phyloP scores from a whole-genome alignment of 108 stramenopile genomes.

The Fistulifera pelliculosa region DNA sequence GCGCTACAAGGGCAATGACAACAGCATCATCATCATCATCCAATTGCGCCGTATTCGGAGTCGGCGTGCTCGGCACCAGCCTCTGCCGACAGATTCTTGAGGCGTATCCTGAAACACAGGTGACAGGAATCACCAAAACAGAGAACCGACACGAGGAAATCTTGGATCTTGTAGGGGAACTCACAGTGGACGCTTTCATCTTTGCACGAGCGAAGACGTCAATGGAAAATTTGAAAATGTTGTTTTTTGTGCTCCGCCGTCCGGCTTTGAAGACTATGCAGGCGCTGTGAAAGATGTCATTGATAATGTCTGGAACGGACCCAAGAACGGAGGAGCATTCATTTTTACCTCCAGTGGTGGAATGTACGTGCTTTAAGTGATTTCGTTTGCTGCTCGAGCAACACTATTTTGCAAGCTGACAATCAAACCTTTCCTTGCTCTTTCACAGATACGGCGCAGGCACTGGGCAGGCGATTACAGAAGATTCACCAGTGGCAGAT shows the following conservation, averaged over 20 bases:
- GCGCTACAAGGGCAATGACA: background rate
- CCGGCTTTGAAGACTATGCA: constrained; percentile 80
- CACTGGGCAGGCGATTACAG: constrained; percentile 42
- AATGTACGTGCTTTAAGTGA: constrained; percentile 60
- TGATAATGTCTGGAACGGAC: constrained; percentile 39
- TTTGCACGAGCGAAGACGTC: constrained; percentile 43
- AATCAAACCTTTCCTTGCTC: background rate
- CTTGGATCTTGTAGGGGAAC: constrained; percentile 26
- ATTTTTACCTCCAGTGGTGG: constrained; percentile 81
- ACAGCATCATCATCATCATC: constrained; percentile 1
- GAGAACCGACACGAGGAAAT: constrained; percentile 49
- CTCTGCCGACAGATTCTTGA: constrained; percentile 62
- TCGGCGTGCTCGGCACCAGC: constrained; percentile 80
- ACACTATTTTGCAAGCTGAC: too few species aligned
- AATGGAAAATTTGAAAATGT: constrained; percentile 47
- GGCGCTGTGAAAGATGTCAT: constrained; percentile 42
- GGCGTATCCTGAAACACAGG: constrained; percentile 22
- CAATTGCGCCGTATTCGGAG: constrained; percentile 61
- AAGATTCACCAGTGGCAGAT: constrained; percentile 38
- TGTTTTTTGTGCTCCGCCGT: constrained; percentile 87
- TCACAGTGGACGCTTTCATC: constrained; percentile 22
- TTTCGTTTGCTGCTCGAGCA: too few species aligned
- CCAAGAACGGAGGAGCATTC: constrained; percentile 46
- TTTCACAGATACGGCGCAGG: constrained; percentile 19
- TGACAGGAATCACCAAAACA: constrained; percentile 77